A percentile compares a stretch with the other conserved stretches of the same genome.
These are phyloP conservation scores for Populus hybrid DNA, from an alignment of 441 rosid species.

Conservation along the genomic window DNA sequence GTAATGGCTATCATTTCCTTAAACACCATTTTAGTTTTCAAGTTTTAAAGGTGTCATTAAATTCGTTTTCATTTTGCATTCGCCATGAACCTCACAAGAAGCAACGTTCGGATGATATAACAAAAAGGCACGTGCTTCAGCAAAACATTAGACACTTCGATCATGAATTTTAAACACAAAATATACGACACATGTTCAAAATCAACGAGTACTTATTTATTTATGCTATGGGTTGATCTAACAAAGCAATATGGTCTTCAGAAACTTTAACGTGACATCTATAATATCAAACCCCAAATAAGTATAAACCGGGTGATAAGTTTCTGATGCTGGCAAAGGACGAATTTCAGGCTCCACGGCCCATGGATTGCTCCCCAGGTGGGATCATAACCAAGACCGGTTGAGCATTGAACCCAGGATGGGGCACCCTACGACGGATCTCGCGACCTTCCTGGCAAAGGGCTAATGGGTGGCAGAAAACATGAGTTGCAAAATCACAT, in stretches of 20 bases:
- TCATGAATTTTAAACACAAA: too few species aligned
- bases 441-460: conserved; percentile 98
- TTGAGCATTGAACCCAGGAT: conserved; percentile 80
- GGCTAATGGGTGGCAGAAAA: conserved; percentile 80
- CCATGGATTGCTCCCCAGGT: conserved; percentile 82
- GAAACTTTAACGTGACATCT: background rate
- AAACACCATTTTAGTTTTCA: too few species aligned
- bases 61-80: too few species aligned
- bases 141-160: too few species aligned
- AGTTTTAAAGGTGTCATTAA: too few species aligned
- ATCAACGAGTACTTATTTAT: background rate
- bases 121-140: too few species aligned
- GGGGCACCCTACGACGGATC: conserved; percentile 81
- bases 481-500: conserved; percentile 75
- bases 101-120: too few species aligned
- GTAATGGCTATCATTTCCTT: too few species aligned
- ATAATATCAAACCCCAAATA: background rate
- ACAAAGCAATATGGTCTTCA: background rate
- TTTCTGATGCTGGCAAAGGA: background rate
- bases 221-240: background rate
- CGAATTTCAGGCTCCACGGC: conserved; percentile 38
- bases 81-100: too few species aligned
- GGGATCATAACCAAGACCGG: conserved; percentile 74
- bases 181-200: too few species aligned
- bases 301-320: conserved; percentile 4